Base-by-base conservation (phyloP, 2,329 filamentous ascomycete genomes). In the Leptographium lundbergii region DNA sequence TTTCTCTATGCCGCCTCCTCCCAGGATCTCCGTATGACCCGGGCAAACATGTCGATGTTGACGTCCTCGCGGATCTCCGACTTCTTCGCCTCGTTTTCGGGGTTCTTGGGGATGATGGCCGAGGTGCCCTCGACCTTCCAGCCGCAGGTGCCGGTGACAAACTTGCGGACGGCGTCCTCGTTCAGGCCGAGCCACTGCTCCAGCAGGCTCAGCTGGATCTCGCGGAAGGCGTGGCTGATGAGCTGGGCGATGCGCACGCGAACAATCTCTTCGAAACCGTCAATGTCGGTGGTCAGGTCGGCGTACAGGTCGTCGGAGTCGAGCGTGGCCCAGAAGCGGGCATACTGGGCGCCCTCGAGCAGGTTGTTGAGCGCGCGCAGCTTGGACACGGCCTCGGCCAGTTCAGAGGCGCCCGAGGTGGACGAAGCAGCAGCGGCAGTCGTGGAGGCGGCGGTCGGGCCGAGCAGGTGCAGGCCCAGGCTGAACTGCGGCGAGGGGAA, bases 11-110 rank as follows among this genome's bases (percentile, higher is more conserved):
- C 85, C 61, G 84, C 81, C 72, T 92, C 88, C 77, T 96, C 91
- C 79, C 91, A 96, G 56, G 89, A 87, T 69, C 91, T 81, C 73
- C 87, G 81, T 63, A 96, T 84, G 62, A 95, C 85, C 66, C 89
- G 80, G 57, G 83, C 77, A 73, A 91, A 91, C 77, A 90, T 90
- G 66, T 94, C 89, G 61, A 95, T 86, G 74, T 88, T 90, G 69
- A 99, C 94, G 65, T 94, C 91, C 79, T 99, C 94, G 67, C 91
- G 84, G 69, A 96, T 95, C 72, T 96, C 88, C 48, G 91, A 87
- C 73, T 94, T 94, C 79, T 95, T 90, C 52, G 91, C 94, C 82
- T 97, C 92, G 72, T 96, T 96, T 75, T 99, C 94, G 70, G 94
- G 89, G 77, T 99, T 99, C 69, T 86, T 78, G 59, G 94, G 94